These are phyloP conservation scores for Zarea fungicola DNA, from an alignment of 2,329 filamentous ascomycete species.

Conservation along the genomic window DNA sequence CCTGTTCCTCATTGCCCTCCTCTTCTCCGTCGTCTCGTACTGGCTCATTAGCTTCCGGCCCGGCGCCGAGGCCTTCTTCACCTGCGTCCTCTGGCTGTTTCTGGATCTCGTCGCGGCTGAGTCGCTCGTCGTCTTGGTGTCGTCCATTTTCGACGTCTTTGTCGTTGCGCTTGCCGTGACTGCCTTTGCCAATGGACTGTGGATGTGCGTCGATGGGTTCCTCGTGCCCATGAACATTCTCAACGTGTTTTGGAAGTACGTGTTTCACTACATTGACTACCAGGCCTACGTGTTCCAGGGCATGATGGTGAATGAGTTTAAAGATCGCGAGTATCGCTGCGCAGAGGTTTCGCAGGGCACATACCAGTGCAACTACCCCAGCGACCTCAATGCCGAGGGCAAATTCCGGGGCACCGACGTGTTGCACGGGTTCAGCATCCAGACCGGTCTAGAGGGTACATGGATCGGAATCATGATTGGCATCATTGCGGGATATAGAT, in stretches of 20 bases:
- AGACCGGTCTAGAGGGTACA: conserved; percentile 66
- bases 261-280: conserved; percentile 86
- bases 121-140: conserved; percentile 72
- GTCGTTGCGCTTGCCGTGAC: conserved; percentile 73
- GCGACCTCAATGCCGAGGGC: conserved; percentile 57
- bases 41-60: conserved; percentile 75
- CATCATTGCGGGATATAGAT: conserved; percentile 66
- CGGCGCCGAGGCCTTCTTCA: conserved; percentile 62
- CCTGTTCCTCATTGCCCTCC: conserved; percentile 68
- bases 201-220: conserved; percentile 85
- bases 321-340: conserved; percentile 58
- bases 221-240: conserved; percentile 66
- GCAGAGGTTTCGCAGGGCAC: conserved; percentile 24
- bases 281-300: conserved; percentile 82
- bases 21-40: conserved; percentile 73
- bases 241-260: conserved; percentile 81
- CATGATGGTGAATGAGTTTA: conserved; percentile 91
- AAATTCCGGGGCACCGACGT: conserved; percentile 67
- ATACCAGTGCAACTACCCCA: conserved; percentile 69
- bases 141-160: conserved; percentile 69
- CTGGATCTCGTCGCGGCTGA: conserved; percentile 78
- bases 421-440: conserved; percentile 64
- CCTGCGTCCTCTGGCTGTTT: conserved; percentile 79
- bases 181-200: conserved; percentile 81
- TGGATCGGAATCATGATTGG: conserved; percentile 70